Evolutionary conservation across 805 yeast genomes (phyloP).

Genomic region (Nakazawaea holstii): DNA sequence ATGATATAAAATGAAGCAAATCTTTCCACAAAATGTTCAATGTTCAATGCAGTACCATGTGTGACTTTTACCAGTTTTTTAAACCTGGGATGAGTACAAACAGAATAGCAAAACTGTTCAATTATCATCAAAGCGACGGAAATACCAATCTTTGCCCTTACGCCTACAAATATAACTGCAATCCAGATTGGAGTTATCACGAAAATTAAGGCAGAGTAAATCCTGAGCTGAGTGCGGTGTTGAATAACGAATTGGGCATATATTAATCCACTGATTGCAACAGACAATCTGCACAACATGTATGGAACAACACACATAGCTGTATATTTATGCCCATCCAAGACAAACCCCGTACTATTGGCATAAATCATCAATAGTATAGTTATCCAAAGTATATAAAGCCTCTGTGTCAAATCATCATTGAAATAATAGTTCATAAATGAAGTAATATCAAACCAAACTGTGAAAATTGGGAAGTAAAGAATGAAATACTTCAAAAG

Average conservation of each 20-base stretch:
- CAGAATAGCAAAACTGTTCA: conserved; percentile 34
- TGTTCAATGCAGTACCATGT: conserved; percentile 55
- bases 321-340: conserved; percentile 30
- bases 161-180: conserved; percentile 41
- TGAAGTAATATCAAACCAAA: conserved; percentile 63
- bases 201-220: conserved; percentile 27
- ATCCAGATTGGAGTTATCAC: conserved; percentile 42
- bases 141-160: conserved; percentile 41
- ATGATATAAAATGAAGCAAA: conserved; percentile 53
- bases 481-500: conserved; percentile 43
- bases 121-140: conserved; percentile 33
- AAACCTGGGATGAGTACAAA: conserved; percentile 41
- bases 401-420: conserved; percentile 52
- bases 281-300: conserved; percentile 38
- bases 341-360: conserved; percentile 38
- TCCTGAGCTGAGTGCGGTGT: conserved; percentile 44
- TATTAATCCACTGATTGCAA: conserved; percentile 26
- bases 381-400: conserved; percentile 48
- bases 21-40: conserved; percentile 65
- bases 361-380: conserved; percentile 43
- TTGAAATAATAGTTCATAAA: conserved; percentile 58
- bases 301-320: conserved; percentile 44
- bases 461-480: conserved; percentile 55
- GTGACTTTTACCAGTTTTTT: conserved; percentile 36
- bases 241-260: conserved; percentile 43